These are phyloP conservation scores for Trichophyton schoenleinii DNA, from an alignment of 2,329 filamentous ascomycete species.

Conservation along the genomic window DNA sequence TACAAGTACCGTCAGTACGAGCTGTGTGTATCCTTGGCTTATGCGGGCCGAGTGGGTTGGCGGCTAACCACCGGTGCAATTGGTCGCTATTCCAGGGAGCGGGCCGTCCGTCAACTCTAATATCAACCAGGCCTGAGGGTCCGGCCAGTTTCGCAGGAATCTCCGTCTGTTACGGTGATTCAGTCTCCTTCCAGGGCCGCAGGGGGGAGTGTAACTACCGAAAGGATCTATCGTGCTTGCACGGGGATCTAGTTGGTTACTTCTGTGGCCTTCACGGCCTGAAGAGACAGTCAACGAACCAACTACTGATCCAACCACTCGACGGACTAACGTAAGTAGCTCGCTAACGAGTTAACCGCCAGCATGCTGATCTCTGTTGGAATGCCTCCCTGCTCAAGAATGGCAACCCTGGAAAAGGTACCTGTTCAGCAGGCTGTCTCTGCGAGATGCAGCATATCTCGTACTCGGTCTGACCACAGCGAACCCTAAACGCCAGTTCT, in stretches of 20 bases:
- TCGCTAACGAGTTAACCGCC: neutral
- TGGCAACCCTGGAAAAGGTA: neutral
- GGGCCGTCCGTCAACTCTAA: neutral
- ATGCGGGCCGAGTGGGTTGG: constrained; percentile 2
- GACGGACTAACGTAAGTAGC: too few relatives aligned
- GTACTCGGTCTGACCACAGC: neutral
- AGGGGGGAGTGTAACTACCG: neutral
- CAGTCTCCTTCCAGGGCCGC: neutral
- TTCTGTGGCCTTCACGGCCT: too few relatives aligned
- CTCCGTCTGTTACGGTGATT: neutral
- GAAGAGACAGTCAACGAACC: too few relatives aligned
- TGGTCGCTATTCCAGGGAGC: constrained; percentile 1
- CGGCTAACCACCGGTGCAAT: constrained; percentile 1
- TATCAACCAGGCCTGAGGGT: constrained; percentile 1
- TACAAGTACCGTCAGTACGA: neutral
- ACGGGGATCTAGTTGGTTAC: too few relatives aligned
- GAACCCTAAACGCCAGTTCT: neutral
- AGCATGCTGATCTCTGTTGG: neutral
- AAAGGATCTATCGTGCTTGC: too few relatives aligned
- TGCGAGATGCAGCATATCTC: neutral
- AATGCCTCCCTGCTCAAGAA: neutral
- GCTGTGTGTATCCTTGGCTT: neutral
- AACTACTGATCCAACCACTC: too few relatives aligned
- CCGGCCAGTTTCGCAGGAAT: neutral
- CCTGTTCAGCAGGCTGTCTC: neutral